A percentile compares a stretch with the other conserved stretches of the same genome.
Conservation (phyloP, 495 filamentous ascomycete genomes). For the Hypoxylon trugodes region DNA sequence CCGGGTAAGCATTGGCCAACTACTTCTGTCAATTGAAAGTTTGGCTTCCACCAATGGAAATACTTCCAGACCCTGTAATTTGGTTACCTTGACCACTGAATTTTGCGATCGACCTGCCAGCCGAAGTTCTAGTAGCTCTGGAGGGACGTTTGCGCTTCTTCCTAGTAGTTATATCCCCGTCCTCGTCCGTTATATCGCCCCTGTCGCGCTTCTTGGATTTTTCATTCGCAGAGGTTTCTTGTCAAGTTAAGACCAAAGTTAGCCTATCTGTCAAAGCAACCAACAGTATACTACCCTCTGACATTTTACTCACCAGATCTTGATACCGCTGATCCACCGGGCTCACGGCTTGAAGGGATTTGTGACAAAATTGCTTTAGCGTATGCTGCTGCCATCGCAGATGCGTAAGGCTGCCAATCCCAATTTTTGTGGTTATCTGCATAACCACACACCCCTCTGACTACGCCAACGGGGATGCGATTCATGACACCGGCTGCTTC, state of each 20-base stretch:
- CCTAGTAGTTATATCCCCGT: not conserved
- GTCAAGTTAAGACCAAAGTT: too few relatives aligned
- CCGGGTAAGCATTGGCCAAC: not conserved
- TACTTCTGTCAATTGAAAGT: not conserved
- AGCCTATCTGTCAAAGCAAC: too few relatives aligned
- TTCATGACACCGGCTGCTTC: constrained; percentile 43
- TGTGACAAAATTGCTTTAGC: constrained; percentile 45
- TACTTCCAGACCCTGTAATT: constrained; percentile 11
- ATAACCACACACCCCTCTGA: constrained; percentile 55
- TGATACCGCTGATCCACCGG: not conserved
- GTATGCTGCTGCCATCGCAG: constrained; percentile 52
- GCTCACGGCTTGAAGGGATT: constrained; percentile 7
- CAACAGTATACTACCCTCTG: too few relatives aligned
- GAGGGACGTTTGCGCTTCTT: not conserved
- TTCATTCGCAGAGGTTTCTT: not conserved
- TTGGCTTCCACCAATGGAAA: constrained; percentile 14
- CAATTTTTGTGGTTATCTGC: constrained; percentile 51
- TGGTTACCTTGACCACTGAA: constrained; percentile 13
- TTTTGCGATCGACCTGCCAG: not conserved
- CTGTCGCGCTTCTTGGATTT: not conserved
- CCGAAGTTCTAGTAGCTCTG: not conserved
- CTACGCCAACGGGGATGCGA: constrained; percentile 43
- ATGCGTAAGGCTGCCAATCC: constrained; percentile 50
- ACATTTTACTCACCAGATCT: not conserved
- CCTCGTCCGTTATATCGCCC: not conserved